Evolutionary conservation across 2,329 filamentous ascomycete species (phyloP).

Genomic region (Scedosporium aurantiacum): DNA sequence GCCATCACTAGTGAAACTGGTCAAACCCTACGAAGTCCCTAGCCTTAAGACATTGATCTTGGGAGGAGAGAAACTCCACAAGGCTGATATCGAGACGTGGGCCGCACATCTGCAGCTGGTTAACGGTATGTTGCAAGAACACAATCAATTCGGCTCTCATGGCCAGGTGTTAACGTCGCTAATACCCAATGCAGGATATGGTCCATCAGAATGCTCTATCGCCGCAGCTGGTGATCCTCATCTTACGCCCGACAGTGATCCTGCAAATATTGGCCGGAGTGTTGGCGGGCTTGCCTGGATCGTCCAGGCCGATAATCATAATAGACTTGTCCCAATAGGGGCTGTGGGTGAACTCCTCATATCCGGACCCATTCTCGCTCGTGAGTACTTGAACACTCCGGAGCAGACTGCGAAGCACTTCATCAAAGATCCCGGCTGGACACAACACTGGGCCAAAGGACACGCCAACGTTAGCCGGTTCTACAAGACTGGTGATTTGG

Average conservation of each 20-base stretch:
- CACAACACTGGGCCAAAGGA: constrained; percentile 22
- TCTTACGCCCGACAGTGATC: background rate
- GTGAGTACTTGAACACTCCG: constrained; percentile 8
- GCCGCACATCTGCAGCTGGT: constrained; percentile 32
- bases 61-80: constrained; percentile 41
- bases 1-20: constrained; percentile 35
- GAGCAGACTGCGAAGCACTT: constrained; percentile 32
- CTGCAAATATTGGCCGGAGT: constrained; percentile 4
- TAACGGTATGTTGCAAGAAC: constrained; percentile 19
- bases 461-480: constrained; percentile 12
- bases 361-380: constrained; percentile 10
- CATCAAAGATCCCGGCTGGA: constrained; percentile 42
- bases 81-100: constrained; percentile 36
- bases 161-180: too few relatives aligned
- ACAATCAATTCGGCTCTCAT: too few relatives aligned
- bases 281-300: constrained; percentile 10
- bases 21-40: constrained; percentile 33
- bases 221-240: background rate
- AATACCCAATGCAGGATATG: background rate
- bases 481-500: constrained; percentile 39
- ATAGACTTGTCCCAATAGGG: constrained; percentile 10
- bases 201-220: background rate
- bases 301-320: constrained; percentile 8
- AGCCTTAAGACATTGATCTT: constrained; percentile 35
- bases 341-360: constrained; percentile 12